These are phyloP conservation scores for Aureobasidium lini DNA, from an alignment of 2,329 filamentous ascomycete genomes.

Conservation along the genomic window DNA sequence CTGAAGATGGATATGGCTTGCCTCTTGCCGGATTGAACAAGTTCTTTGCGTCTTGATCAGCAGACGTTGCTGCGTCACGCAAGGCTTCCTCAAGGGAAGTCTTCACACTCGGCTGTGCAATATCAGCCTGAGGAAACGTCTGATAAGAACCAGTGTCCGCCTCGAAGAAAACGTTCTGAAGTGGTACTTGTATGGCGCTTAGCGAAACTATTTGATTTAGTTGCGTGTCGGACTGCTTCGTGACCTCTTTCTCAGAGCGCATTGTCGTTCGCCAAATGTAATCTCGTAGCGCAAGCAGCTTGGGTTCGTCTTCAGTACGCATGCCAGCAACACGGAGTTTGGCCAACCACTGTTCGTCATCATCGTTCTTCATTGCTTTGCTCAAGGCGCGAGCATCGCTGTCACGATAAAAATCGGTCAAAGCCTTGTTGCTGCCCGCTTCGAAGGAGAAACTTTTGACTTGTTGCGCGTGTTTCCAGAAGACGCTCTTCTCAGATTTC, in stretches of 20 bases:
- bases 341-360: constrained; percentile 89
- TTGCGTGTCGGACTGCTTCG: constrained; percentile 32
- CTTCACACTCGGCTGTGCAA: constrained; percentile 1
- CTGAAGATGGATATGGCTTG: neutral
- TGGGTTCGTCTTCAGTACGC: constrained; percentile 75
- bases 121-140: constrained; percentile 15
- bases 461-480: constrained; percentile 74
- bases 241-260: constrained; percentile 54
- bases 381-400: constrained; percentile 49
- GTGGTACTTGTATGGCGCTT: constrained; percentile 66
- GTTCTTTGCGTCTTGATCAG: neutral
- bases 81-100: constrained; percentile 80
- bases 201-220: constrained; percentile 67
- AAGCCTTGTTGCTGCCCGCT: constrained; percentile 12
- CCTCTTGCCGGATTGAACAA: constrained; percentile 1
- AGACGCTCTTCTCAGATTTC: constrained; percentile 71
- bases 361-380: constrained; percentile 69
- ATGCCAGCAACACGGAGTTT: constrained; percentile 80
- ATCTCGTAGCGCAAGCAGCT: constrained; percentile 75
- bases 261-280: constrained; percentile 84
- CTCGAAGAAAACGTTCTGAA: constrained; percentile 89
- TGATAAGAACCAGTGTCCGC: constrained; percentile 54
- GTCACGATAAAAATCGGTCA: constrained; percentile 20
- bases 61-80: constrained; percentile 75
- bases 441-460: constrained; percentile 60